These are phyloP conservation scores for Agrocybe chaxingu DNA, from an alignment of 768 basidiomycete genomes.

Conservation along the genomic window DNA sequence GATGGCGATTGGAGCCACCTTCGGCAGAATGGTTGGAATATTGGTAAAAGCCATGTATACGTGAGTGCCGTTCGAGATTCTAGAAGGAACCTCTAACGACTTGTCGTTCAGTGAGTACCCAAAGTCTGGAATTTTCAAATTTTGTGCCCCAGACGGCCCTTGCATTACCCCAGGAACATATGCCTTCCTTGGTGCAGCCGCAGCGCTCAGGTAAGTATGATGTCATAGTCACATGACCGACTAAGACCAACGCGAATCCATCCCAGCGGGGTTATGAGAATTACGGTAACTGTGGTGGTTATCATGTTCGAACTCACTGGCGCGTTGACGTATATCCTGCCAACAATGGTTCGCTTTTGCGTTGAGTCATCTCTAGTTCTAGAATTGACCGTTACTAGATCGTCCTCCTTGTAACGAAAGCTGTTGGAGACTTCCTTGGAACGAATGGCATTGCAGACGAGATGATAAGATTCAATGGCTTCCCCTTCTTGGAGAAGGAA, in stretches of 20 bases:
- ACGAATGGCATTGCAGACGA: conserved; percentile 95
- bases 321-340: conserved; percentile 93
- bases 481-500: conserved; percentile 94
- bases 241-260: conserved; percentile 3
- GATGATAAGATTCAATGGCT: conserved; percentile 96
- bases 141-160: conserved; percentile 87
- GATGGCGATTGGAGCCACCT: conserved; percentile 97
- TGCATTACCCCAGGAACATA: conserved; percentile 99
- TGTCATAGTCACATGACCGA: conserved; percentile 6
- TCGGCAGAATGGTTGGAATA: conserved; percentile 96
- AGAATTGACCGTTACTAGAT: conserved; percentile 54
- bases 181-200: conserved; percentile 95
- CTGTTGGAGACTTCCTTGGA: conserved; percentile 92
- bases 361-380: not conserved
- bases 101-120: conserved; percentile 67
- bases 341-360: conserved; percentile 76
- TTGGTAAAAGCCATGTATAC: conserved; percentile 90
- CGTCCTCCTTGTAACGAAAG: conserved; percentile 93
- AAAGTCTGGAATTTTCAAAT: conserved; percentile 81
- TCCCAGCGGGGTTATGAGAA: conserved; percentile 88
- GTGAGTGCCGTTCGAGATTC: conserved; percentile 36
- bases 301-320: conserved; percentile 99
- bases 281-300: conserved; percentile 97
- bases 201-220: conserved; percentile 73
- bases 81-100: conserved; percentile 1